Percentiles rank a stretch among this genome's conserved stretches.
Evolutionary conservation across 805 yeast species (phyloP).

Genomic region (Candida ficus): DNA sequence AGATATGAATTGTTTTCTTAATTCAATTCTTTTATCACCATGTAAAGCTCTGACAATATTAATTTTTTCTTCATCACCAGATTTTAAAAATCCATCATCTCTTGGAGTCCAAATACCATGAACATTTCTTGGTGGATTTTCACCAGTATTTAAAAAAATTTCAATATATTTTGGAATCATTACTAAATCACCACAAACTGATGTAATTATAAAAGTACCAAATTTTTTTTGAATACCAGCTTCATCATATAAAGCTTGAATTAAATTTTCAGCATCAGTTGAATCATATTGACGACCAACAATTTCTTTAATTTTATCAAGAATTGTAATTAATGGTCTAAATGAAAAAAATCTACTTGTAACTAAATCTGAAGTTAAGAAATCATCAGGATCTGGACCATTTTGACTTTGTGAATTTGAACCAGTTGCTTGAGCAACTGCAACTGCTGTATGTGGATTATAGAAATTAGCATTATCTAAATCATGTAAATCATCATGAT

Average conservation of each 20-base stretch:
- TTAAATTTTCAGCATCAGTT: constrained; percentile 38
- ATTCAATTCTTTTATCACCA: constrained; percentile 35
- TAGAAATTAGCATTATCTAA: constrained; percentile 8
- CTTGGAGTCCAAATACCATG: constrained; percentile 43
- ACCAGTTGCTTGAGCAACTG: constrained; percentile 24
- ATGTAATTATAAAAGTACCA: constrained; percentile 37
- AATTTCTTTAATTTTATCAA: constrained; percentile 33
- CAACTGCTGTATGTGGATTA: constrained; percentile 17
- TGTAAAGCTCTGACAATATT: constrained; percentile 32
- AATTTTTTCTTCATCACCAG: constrained; percentile 30
- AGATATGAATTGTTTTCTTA: constrained; percentile 36
- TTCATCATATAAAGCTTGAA: constrained; percentile 35
- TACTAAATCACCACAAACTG: constrained; percentile 39
- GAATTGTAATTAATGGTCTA: constrained; percentile 28
- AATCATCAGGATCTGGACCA: constrained; percentile 22
- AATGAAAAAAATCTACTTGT: constrained; percentile 32
- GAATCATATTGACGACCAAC: constrained; percentile 36
- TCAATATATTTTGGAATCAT: constrained; percentile 38
- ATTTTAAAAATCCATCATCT: constrained; percentile 34
- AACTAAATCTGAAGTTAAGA: constrained; percentile 32
- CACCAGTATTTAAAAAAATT: constrained; percentile 33
- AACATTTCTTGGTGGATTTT: constrained; percentile 37
- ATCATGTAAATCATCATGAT: constrained; percentile 18
- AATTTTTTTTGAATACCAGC: constrained; percentile 38
- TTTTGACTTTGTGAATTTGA: constrained; percentile 7